A percentile compares a stretch with the other conserved stretches of the same genome.
These are phyloP conservation scores for Panellus pusillus DNA, from an alignment of 768 basidiomycete species.

Conservation along the genomic window DNA sequence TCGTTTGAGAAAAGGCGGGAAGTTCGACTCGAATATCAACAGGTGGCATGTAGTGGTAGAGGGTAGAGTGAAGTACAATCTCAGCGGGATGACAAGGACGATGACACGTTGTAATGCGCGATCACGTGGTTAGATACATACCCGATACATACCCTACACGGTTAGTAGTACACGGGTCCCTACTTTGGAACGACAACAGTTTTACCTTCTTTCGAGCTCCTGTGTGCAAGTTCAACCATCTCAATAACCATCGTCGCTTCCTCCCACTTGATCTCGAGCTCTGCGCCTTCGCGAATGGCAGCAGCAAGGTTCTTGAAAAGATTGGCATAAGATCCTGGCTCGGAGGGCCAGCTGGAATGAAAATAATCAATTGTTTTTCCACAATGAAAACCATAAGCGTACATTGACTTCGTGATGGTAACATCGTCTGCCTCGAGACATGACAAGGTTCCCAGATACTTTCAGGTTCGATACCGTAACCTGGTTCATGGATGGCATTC, in stretches of 20 bases:
- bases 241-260: conserved; percentile 72
- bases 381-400: conserved; percentile 15
- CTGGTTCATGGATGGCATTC: conserved; percentile 40
- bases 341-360: conserved; percentile 60
- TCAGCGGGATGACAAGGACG: conserved; percentile 2
- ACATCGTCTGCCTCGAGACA: conserved; percentile 50
- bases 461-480: conserved; percentile 64
- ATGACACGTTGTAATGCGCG: conserved; percentile 25
- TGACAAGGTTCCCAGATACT: conserved; percentile 60
- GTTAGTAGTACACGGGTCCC: too few relatives aligned
- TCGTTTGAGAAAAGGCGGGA: conserved; percentile 72
- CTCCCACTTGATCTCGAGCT: conserved; percentile 67
- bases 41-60: conserved; percentile 34
- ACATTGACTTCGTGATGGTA: conserved; percentile 38
- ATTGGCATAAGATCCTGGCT: conserved; percentile 57
- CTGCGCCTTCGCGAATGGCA: conserved; percentile 54
- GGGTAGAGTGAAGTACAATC: too few relatives aligned
- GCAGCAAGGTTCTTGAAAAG: conserved; percentile 68
- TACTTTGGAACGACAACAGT: conserved; percentile 34
- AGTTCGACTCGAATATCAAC: conserved; percentile 68
- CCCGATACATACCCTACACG: neutral
- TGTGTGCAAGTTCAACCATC: conserved; percentile 72
- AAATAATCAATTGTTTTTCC: conserved; percentile 14
- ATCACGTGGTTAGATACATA: conserved; percentile 26
- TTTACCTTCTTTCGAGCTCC: conserved; percentile 61